phyloP scores from a whole-genome alignment of 2,329 filamentous ascomycete genomes.

The Aspergillus versicolor region DNA sequence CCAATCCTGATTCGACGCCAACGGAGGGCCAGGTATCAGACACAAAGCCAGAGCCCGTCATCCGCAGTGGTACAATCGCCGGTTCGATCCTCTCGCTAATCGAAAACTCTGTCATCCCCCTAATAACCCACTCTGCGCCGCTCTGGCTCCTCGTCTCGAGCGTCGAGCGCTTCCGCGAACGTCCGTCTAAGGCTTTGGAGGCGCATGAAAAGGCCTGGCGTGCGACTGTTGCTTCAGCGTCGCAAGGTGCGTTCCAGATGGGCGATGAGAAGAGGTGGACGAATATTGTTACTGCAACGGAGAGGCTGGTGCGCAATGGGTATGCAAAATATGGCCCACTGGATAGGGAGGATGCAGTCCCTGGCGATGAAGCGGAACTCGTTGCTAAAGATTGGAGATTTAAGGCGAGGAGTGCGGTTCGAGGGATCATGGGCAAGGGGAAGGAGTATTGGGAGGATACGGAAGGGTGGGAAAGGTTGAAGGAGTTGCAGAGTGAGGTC shows the following conservation, averaged over 20 bases:
- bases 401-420: conserved; percentile 80
- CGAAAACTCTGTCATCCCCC: conserved; percentile 71
- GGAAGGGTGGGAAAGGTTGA: conserved; percentile 40
- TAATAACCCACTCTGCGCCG: conserved; percentile 76
- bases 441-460: conserved; percentile 80
- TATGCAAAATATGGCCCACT: conserved; percentile 75
- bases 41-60: conserved; percentile 30
- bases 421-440: conserved; percentile 78
- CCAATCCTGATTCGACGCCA: conserved; percentile 17
- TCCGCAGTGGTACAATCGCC: conserved; percentile 54
- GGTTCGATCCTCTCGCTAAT: conserved; percentile 65
- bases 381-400: conserved; percentile 82
- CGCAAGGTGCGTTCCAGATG: conserved; percentile 46
- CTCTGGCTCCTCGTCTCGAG: conserved; percentile 75
- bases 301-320: conserved; percentile 70
- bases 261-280: conserved; percentile 67
- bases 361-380: conserved; percentile 51
- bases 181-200: conserved; percentile 71
- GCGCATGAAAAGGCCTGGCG: conserved; percentile 91
- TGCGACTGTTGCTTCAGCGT: conserved; percentile 54
- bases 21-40: conserved; percentile 8
- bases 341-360: conserved; percentile 52
- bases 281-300: conserved; percentile 72
- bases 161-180: conserved; percentile 70
- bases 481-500: conserved; percentile 39